Evolutionary conservation across 371 early-diverging fungal genomes (phyloP), one percentile per base, ranked within the genome.

Genomic region (Rhizopus stolonifer): DNA sequence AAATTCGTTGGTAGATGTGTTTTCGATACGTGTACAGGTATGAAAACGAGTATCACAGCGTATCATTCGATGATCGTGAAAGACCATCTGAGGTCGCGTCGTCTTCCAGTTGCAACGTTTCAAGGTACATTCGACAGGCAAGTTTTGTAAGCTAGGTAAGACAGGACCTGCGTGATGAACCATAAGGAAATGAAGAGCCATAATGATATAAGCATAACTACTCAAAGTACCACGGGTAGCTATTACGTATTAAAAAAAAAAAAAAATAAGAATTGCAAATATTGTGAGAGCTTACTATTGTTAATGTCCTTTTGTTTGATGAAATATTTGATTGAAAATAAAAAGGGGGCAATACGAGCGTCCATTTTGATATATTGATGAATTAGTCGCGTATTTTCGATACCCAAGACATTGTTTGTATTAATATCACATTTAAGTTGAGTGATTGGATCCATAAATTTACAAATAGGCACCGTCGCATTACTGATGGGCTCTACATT

Each of bases 401-500:
- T 58, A 7, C 81, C 83, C 25, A 84, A 56, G 4, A 60, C 58
- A 60, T 80, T 74, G 55, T 81, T 72, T 52, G 80, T 67, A 50
- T 77, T 84, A 47, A 83, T 65, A 43, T 86, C 84, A 21, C 83
- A 81, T 0, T 62, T 60, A 38, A 70, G 42, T 10, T 64, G 44
- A 21, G 64, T 55, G 23, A 71, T 63, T 0, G 85, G 85, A 39
- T 88, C 88, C 46, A 58, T 68, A 46, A 86, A 85, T 59, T 84
- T 87, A 69, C 82, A 83, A 18, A 88, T 84, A 0, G 86, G 86
- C 1, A 88, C 86, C 39, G 61, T 75, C 0, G 86, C 64, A 1
- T 17, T 19, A 0, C 46, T 44, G 19, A 72, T 58, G 8, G 69
- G 42, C 14, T 40, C 7, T 2, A 68, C 56, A 21, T 61, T 18